These are phyloP conservation scores for Thraustochytrium sp. DNA, from an alignment of 352 stramenopile species.

Conservation along the genomic window DNA sequence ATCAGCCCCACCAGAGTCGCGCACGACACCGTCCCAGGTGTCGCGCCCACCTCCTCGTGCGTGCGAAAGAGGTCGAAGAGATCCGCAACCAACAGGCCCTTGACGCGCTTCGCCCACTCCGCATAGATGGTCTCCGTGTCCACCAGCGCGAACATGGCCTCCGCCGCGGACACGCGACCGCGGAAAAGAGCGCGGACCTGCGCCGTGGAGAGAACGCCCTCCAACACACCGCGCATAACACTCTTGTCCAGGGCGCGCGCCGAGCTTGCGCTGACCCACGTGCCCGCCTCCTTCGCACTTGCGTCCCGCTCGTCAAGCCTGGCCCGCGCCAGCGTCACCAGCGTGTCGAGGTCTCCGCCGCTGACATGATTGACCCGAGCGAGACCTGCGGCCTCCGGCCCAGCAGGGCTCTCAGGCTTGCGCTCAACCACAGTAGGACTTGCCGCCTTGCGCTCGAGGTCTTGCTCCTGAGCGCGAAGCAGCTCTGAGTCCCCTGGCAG, in stretches of 20 bases:
- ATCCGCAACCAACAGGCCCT: not conserved
- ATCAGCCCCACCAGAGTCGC: constrained; percentile 7
- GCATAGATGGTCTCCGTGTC: not conserved
- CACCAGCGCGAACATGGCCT: not conserved
- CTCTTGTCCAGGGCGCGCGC: not conserved
- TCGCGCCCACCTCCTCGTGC: not conserved
- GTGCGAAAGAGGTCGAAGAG: constrained; percentile 31
- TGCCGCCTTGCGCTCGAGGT: not conserved
- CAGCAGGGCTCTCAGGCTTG: not conserved
- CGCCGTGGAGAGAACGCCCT: not conserved
- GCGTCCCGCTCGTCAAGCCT: not conserved
- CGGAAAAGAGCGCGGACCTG: not conserved
- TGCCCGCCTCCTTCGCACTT: not conserved
- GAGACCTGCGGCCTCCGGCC: not conserved
- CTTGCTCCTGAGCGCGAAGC: not conserved
- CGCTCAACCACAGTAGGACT: not conserved
- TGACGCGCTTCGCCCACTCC: not conserved
- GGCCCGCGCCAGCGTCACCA: not conserved
- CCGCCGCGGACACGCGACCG: not conserved
- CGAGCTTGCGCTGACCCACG: not conserved
- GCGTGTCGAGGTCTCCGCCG: not conserved
- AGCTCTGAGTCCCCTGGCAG: not conserved
- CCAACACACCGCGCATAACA: not conserved
- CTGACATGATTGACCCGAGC: not conserved
- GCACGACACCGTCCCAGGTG: not conserved